Base-by-base conservation (phyloP, 2,329 filamentous ascomycete genomes). In the Beauveria bassiana region DNA sequence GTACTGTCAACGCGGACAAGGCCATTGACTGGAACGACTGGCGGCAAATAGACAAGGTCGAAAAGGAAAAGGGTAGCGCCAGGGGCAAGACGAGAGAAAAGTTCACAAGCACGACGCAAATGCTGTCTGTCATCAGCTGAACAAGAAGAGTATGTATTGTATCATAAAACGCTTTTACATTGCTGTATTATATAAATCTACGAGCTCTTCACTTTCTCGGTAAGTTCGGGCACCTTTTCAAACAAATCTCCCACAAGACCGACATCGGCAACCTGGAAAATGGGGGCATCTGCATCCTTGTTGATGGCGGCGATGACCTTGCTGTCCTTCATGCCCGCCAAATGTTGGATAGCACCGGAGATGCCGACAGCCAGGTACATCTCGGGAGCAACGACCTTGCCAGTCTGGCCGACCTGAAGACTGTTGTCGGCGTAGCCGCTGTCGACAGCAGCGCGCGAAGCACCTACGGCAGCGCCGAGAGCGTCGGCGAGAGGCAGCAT, bases 321-420 rank as follows among this genome's bases (percentile, higher is more conserved):
- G 81, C 92, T 97, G 73, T 99, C 95, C 84, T 99, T 99, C 95
- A 99, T 99, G 72, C 95, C 95, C 38, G 95, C 95, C 77, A 99
- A 77, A 81, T 99, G 95, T 78, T 99, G 95, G 68, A 99, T 99
- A 24, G 95, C 95, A 59, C 95, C 95, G 9, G 91, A 96, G 69
- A 99, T 98, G 71, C 95, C 95, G 14, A 93, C 93, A 59, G 92
- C 96, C 68, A 99, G 83, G 74, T 99, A 99, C 64, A 99, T 80
- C 75, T 99, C 88, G 63, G 95, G 95, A 52, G 95, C 95, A 60
- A 99, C 93, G 65, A 98, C 96, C 84, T 99, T 99, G 70, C 95
- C 95, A 16, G 95, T 99, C 81, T 99, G 95, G 51, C 95, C 95
- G 66, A 99, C 93, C 78, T 99, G 95, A 68, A 99, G 79, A 75